These are phyloP conservation scores for Omphalea diandra DNA, from an alignment of 441 rosid species.

Conservation along the genomic window DNA sequence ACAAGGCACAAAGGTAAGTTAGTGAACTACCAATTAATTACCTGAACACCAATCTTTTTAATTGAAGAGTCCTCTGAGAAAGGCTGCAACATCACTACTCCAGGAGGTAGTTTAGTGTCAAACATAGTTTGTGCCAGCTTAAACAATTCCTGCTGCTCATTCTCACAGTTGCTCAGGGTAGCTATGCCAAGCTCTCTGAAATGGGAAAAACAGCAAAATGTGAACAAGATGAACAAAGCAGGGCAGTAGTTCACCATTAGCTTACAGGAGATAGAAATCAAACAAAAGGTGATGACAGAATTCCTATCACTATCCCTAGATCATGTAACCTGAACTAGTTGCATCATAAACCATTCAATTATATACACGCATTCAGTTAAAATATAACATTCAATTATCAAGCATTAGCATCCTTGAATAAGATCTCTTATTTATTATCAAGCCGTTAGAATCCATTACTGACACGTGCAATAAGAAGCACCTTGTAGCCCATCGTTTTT, in stretches of 20 bases:
- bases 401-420: neutral
- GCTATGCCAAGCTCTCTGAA: constrained; percentile 81
- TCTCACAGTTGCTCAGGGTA: constrained; percentile 54
- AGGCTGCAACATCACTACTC: constrained; percentile 80
- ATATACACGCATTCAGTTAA: neutral
- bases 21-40: constrained; percentile 12
- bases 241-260: neutral
- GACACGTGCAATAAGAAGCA: neutral
- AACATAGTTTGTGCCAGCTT: constrained; percentile 88
- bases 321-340: neutral
- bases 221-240: constrained; percentile 6
- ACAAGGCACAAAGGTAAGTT: neutral
- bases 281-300: constrained; percentile 6
- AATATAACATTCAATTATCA: neutral
- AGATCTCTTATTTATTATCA: neutral
- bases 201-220: constrained; percentile 8
- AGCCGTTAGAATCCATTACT: constrained; percentile 5
- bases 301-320: neutral
- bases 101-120: constrained; percentile 85
- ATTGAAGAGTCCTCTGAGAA: constrained; percentile 84
- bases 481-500: neutral
- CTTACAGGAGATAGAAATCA: constrained; percentile 3
- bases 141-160: constrained; percentile 74
- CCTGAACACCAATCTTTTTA: constrained; percentile 76
- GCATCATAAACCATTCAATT: neutral